Conservation (phyloP, 257 asterid genomes). For the Paraleonurus japonicus region DNA sequence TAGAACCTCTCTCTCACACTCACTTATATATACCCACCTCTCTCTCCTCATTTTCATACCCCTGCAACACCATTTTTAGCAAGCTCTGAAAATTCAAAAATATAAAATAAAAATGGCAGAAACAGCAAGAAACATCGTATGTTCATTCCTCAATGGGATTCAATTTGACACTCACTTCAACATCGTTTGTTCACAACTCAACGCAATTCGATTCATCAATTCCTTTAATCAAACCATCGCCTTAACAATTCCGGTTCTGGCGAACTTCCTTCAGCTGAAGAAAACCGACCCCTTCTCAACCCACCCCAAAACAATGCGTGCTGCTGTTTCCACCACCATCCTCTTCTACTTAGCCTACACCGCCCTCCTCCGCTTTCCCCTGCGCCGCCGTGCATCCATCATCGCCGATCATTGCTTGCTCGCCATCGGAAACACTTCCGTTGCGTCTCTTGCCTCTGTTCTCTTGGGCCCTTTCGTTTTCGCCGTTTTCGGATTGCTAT, state of each 20-base stretch:
- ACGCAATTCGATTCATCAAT: not conserved
- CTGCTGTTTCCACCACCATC: not conserved
- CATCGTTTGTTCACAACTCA: no score
- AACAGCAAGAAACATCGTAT: no score
- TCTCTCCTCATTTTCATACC: no score
- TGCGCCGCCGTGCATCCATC: not conserved
- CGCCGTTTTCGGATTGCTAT: not conserved
- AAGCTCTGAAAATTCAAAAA: no score
- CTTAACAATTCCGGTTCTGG: not conserved
- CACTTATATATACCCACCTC: no score
- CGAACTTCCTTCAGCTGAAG: not conserved
- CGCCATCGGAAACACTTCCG: not conserved
- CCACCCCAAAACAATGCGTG: not conserved
- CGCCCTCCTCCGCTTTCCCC: not conserved
- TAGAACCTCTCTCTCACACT: no score
- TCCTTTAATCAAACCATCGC: not conserved
- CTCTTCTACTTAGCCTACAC: not conserved
- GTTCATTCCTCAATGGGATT: no score
- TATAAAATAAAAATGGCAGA: not conserved
- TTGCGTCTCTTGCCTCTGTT: not conserved
- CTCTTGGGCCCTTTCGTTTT: not conserved
- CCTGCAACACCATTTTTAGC: no score
- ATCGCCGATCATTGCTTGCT: not conserved
- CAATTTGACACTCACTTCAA: not conserved
- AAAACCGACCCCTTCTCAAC: not conserved